Percentiles rank a stretch among this genome's conserved stretches.
Conservation (phyloP, 176 grass and related monocot genomes). For the Thalia dealbata region DNA sequence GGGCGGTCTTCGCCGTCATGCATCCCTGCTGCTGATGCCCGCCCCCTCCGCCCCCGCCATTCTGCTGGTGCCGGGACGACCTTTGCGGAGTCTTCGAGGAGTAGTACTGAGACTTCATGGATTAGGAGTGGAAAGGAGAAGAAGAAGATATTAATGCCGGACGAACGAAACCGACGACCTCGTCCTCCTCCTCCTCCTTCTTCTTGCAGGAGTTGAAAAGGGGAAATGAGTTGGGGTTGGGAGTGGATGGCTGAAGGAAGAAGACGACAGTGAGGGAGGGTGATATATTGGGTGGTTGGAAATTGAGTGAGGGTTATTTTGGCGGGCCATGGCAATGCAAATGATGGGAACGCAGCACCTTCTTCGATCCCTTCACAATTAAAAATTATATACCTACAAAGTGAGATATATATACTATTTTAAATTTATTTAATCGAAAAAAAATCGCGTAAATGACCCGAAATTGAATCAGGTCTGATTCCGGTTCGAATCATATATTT, state of each 20-base stretch:
- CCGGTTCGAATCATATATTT: no score
- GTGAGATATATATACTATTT: no score
- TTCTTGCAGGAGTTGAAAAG: not conserved
- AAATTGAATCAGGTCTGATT: no score
- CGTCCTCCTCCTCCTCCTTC: not conserved
- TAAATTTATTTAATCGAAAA: no score
- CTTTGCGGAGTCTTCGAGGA: not conserved
- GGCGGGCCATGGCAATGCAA: not conserved
- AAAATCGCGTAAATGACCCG: no score
- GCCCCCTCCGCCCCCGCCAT: no score
- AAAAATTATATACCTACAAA: no score
- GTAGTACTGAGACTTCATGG: not conserved
- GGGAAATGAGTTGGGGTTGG: not conserved
- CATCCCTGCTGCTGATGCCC: not conserved
- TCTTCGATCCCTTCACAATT: not conserved
- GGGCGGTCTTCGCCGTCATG: not conserved
- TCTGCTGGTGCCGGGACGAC: not conserved
- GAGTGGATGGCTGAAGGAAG: not conserved
- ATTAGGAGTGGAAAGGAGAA: not conserved
- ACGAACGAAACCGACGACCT: not conserved
- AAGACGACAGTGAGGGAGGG: not conserved
- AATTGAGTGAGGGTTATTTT: not conserved
- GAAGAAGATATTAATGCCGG: not conserved
- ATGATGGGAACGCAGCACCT: not conserved
- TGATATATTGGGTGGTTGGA: not conserved